Evolutionary conservation across 106 monocot species (phyloP), one percentile per base, ranked within the genome.

Genomic region (Posidonia australis): DNA sequence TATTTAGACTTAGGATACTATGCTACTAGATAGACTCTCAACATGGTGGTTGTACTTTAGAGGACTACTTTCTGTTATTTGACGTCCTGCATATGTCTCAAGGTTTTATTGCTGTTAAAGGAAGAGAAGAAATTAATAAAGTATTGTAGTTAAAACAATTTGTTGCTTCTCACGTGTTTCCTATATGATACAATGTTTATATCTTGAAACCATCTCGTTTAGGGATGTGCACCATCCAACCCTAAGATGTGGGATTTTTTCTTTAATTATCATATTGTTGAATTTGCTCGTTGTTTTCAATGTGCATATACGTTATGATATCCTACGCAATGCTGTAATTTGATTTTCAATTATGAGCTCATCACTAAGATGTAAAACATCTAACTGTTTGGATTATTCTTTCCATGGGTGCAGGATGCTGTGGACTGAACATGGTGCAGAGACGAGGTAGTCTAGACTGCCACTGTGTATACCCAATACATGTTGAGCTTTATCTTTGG

Each of bases 391-490:
- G 44, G 12, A 0, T 69, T 24, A 10, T 28, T 3, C n/a, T 22
- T 55, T 10, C 22, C 32, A 31, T 44, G 72, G 21, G 42, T 13
- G 12, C 68, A 96, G 96, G 84, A 51, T 96, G 96, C 67, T 96
- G 96, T 62, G 77, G 67, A 27, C 77, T 76, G 1, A 80, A 90
- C 59, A 96, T 84, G 96, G 80, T 96, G 46, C 87, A 77, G 28
- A 84, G 63, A 46, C 79, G 80, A 46, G 86, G 82, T 16, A 73
- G 12, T 29, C 74, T 17, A 59, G 87, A 87, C 62, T 96, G 96
- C 68, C 80, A 82, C 21, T 96, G 96, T 73, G 78, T 96, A 16
- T 96, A 96, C 67, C 96, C 96, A 17, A 74, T 96, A 45, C 86
- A 78, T 66, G 72, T 96, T 57, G 87, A 87, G 72, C 70, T 96